Base-by-base conservation (phyloP, 176 grass and related monocot genomes). In the Secale cereale region DNA sequence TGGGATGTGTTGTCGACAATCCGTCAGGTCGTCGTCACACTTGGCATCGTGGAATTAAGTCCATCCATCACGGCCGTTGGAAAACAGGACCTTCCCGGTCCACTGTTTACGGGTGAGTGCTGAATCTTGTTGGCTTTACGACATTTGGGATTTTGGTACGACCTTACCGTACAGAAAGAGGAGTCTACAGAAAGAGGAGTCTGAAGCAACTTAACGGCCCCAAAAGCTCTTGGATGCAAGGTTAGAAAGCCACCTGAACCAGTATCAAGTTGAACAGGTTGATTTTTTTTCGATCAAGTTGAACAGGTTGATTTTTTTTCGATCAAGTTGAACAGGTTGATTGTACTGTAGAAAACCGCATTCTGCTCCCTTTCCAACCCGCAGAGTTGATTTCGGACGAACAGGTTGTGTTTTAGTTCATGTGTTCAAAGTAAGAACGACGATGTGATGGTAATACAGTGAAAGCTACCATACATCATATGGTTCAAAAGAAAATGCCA, bases 111-210 rank as follows among this genome's bases (percentile, higher is more conserved):
- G 52, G 28, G 19, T 65, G 16, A 83, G 41, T 74, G 79, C 59
- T 35, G 60, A 63, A 83, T 86, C 66, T 78, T 28, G 33, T 31
- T 66, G 59, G 45, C 74, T 83, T 90, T 90, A 76, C 84, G 59
- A 57, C 84, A 87, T 59, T 74, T 65, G 50, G 20, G 65, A 82
- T 86, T 45, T 78, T 19, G 11, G 33, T 52, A 33, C 15, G 79
- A 73, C 74, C 74, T 78, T 78, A 0, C 22, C 40, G 74, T 83
- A 83, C 66, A 79, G 32, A 77, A 35, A 17, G 13, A 25, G 8
- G 22, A 65, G 31, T 31, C 41, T 52, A 83, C 66, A 79, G 32
- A 77, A 35, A 17, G 13, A 25, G 8, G 22, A 65, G 31, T 31
- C 41, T 52, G 41, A 27, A 25, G 78, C 64, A 23, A 82, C 27